phyloP scores from a whole-genome alignment of 352 stramenopile genomes.

The Globisporangium cystogenes region DNA sequence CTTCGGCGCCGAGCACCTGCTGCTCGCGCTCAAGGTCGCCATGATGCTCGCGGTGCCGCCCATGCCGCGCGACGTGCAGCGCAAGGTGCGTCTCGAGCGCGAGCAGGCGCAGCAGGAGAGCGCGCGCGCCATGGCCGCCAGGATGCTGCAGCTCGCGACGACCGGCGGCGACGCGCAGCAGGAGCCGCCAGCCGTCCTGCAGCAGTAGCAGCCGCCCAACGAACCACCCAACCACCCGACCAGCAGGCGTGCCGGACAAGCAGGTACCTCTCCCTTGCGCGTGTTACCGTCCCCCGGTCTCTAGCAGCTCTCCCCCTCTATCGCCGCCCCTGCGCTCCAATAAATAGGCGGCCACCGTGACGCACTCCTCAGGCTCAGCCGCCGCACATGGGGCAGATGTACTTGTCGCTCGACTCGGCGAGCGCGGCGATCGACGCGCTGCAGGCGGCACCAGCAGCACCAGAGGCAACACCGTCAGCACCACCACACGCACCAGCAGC shows the following conservation, averaged over 20 bases:
- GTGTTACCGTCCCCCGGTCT: background rate
- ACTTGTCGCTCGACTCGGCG: constrained; percentile 71
- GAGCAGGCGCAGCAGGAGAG: constrained; percentile 70
- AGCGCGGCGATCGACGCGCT: constrained; percentile 54
- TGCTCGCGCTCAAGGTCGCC: constrained; percentile 63
- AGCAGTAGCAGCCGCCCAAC: background rate
- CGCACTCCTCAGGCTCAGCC: constrained; percentile 17
- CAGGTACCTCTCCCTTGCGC: background rate
- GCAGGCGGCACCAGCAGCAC: background rate
- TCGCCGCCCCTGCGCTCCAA: background rate
- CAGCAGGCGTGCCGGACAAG: background rate
- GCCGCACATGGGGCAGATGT: constrained; percentile 77
- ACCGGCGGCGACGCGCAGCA: background rate
- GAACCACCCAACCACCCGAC: background rate
- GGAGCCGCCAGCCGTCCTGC: background rate
- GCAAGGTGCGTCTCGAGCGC: constrained; percentile 43
- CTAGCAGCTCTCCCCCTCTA: constrained; percentile 1
- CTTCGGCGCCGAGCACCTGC: constrained; percentile 64
- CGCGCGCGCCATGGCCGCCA: constrained; percentile 47
- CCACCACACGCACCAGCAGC: background rate
- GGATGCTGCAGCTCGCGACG: constrained; percentile 14
- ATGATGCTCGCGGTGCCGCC: constrained; percentile 52
- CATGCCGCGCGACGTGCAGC: constrained; percentile 44
- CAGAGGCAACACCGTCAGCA: constrained; percentile 5
- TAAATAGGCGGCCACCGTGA: constrained; percentile 11